Evolutionary conservation across 106 monocot species (phyloP), one percentile per base, ranked within the genome.

Genomic region (Acorus calamus): DNA sequence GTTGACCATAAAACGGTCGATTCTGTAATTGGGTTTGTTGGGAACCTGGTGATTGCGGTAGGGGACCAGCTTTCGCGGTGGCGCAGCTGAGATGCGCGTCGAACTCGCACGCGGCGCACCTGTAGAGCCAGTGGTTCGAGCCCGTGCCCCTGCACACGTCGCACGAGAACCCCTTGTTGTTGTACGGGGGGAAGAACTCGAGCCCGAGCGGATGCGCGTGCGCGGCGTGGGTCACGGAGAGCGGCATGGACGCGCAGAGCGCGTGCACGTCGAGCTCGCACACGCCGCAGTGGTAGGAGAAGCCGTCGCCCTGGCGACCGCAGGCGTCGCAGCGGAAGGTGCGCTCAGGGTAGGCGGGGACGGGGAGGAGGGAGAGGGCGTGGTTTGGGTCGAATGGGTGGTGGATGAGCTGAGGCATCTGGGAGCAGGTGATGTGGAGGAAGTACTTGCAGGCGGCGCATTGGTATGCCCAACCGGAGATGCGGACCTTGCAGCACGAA

Each of bases 311-410:
- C 42, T 14, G 48, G 55, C n/a, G 58, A 46, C 53, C 59, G 69
- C 79, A 79, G 50, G 79, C 79, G 65, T 74, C 69, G 74, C 79
- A 79, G 74, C 13, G 11, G 79, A 72, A 79, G 65, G 12, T 55
- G 59, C 74, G 65, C 48, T 74, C 79, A 3, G 73, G 59, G 74
- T 79, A 79, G 47, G 79, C 55, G 14, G 79, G 79, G 45, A n/a
- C 46, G 58, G 57, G 45, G 73, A 79, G 65, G 73, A 79, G 74
- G 74, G 58, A 3, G 69, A 79, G 79, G 59, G 64, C n/a, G 67
- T 74, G 79, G 11, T 12, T 2, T 57, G 65, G 64, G 74, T 79
- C 45, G 69, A 53, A 68, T 9, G 79, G 59, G 73, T 79, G 74
- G 59, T 58, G 54, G 79, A 79, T 59, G 48, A 69, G 65, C 6